A percentile compares a stretch with the other conserved stretches of the same genome.
These are phyloP conservation scores for Intubia oerlemansii DNA, from an alignment of 2,329 filamentous ascomycete genomes.

Conservation along the genomic window DNA sequence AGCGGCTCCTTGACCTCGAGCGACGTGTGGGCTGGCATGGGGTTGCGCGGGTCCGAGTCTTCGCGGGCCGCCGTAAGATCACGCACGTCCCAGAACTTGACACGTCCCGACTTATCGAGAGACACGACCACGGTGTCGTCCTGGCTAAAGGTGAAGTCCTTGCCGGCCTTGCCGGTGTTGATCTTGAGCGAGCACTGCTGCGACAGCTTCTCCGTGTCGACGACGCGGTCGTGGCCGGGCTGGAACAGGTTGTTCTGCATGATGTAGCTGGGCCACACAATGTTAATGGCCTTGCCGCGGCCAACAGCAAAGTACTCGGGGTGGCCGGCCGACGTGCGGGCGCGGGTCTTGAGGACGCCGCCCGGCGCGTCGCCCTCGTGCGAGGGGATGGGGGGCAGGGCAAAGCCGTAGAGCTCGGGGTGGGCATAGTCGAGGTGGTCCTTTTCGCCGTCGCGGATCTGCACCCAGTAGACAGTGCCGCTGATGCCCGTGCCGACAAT, in stretches of 20 bases:
- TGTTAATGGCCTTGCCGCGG: slow-evolving; percentile 86
- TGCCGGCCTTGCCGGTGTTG: slow-evolving; percentile 91
- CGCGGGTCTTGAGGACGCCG: slow-evolving; percentile 85
- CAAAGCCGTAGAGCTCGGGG: slow-evolving; percentile 68
- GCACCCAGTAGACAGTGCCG: slow-evolving; percentile 90
- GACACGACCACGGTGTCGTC: slow-evolving; percentile 90
- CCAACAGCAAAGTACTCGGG: slow-evolving; percentile 90
- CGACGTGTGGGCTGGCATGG: slow-evolving; percentile 31
- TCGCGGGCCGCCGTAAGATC: slow-evolving; percentile 40
- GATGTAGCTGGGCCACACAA: slow-evolving; percentile 51
- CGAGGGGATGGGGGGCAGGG: slow-evolving; percentile 67
- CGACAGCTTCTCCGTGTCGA: slow-evolving; percentile 75
- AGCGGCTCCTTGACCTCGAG: slow-evolving; percentile 72
- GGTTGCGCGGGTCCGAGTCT: slow-evolving; percentile 25
- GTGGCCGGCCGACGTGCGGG: slow-evolving; percentile 71
- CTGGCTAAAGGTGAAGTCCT: slow-evolving; percentile 95
- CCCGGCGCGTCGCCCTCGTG: slow-evolving; percentile 82
- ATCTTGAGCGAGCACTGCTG: slow-evolving; percentile 80
- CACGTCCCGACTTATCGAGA: slow-evolving; percentile 83
- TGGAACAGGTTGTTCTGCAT: slow-evolving; percentile 42
- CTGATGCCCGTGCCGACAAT: slow-evolving; percentile 87
- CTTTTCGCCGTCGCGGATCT: slow-evolving; percentile 54
- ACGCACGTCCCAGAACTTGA: slow-evolving; percentile 97
- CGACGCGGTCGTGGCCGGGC: slow-evolving; percentile 40
- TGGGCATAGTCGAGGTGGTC: slow-evolving; percentile 61